Evolutionary conservation across 1,284 basidiomycete species (phyloP).

Genomic region (Gomphus bonarii): DNA sequence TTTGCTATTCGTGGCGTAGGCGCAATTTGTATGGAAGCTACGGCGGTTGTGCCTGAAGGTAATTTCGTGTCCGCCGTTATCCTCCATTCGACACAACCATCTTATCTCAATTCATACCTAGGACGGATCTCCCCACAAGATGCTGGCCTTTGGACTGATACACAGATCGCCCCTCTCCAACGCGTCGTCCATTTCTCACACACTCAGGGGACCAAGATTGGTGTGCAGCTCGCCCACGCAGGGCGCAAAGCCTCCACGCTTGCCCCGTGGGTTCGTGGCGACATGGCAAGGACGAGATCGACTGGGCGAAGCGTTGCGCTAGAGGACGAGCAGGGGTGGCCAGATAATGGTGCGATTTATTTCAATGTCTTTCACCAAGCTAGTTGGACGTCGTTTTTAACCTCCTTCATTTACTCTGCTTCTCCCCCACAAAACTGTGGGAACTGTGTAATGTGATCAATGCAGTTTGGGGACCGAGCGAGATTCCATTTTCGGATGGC

Average conservation of each 20-base stretch:
- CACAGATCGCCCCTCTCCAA: constrained; percentile 57
- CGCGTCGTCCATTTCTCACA: constrained; percentile 71
- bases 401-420: constrained; percentile 21
- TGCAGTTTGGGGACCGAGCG: constrained; percentile 41
- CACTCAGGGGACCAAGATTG: constrained; percentile 43
- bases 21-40: constrained; percentile 30
- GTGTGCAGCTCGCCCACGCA: constrained; percentile 72
- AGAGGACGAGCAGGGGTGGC: constrained; percentile 59
- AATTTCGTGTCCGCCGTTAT: background rate
- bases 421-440: constrained; percentile 21
- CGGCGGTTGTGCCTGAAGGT: constrained; percentile 67
- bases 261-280: constrained; percentile 44
- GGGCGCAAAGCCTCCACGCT: constrained; percentile 61
- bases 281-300: constrained; percentile 17
- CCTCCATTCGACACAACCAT: constrained; percentile 27
- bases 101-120: constrained; percentile 43
- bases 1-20: constrained; percentile 52
- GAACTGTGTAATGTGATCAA: constrained; percentile 12
- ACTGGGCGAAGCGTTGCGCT: constrained; percentile 24
- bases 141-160: constrained; percentile 68
- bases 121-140: constrained; percentile 41
- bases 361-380: constrained; percentile 2
- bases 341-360: constrained; percentile 36
- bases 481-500: constrained; percentile 38
- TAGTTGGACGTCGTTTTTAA: constrained; percentile 12